Evolutionary conservation across 306 rosid species (phyloP).

Genomic region (Quercus rubra): DNA sequence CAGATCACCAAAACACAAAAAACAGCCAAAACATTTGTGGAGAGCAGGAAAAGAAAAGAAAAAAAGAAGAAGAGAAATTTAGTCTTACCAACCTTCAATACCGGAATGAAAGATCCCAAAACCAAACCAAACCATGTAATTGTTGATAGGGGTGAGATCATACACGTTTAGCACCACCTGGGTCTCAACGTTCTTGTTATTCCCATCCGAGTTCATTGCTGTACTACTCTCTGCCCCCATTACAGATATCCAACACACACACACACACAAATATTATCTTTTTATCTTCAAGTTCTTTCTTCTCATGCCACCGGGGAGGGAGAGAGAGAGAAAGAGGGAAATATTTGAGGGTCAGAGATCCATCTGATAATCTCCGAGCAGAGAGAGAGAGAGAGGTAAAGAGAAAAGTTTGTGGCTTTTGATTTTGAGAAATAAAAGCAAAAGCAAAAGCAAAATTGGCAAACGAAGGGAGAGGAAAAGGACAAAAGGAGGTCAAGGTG

Average conservation of each 20-base stretch:
- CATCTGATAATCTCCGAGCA: constrained; percentile 17
- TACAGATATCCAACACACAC: constrained; percentile 10
- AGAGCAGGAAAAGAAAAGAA: neutral
- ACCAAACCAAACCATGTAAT: constrained; percentile 79
- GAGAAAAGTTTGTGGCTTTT: neutral
- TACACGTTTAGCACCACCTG: constrained; percentile 74
- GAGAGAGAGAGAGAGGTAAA: neutral
- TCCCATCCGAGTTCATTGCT: constrained; percentile 33
- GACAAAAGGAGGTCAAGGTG: too few relatives aligned
- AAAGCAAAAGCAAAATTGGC: neutral
- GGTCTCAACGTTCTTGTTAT: constrained; percentile 10
- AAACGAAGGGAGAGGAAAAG: neutral
- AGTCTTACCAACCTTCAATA: constrained; percentile 59
- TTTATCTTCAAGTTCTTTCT: neutral
- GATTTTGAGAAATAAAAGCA: constrained; percentile 10
- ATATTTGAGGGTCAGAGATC: constrained; percentile 30
- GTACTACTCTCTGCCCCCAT: constrained; percentile 58
- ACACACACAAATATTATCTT: neutral
- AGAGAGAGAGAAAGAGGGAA: constrained; percentile 5
- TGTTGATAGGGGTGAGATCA: constrained; percentile 89
- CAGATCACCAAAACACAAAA: constrained; percentile 20
- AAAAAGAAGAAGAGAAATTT: neutral
- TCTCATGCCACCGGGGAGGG: constrained; percentile 22
- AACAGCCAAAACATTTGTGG: neutral
- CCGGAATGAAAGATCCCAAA: constrained; percentile 94